Evolutionary conservation across 1,284 basidiomycete species (phyloP), one percentile per base, ranked within the genome.

Genomic region (Malassezia slooffiae): DNA sequence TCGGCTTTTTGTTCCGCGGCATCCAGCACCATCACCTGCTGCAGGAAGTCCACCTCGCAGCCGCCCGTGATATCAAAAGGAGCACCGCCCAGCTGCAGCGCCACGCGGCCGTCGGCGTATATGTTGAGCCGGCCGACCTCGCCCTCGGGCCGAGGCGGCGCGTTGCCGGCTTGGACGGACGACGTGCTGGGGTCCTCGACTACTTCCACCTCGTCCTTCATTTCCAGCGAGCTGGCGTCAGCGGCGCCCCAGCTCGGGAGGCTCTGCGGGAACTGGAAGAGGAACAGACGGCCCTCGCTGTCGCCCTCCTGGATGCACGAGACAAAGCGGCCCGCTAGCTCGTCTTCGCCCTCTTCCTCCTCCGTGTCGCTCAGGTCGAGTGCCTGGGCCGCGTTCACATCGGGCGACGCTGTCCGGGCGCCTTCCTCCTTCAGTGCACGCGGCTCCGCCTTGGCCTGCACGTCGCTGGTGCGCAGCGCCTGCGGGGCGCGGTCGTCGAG

Each of bases 401-500:
- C 47, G 22, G 27, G 16, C n/a, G 31, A 15, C 20, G 30, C 61
- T 21, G 71, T 43, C 16, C 34, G 20, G n/a, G 21, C 53, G 10
- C 73, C 77, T 31, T 58, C 62, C n/a, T 60, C 55, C 42, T 63
- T 69, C 26, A 3, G 21, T 47, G 50, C 52, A n/a, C n/a, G n/a
- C n/a, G n/a, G n/a, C 45, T 62, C 45, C 6, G 21, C 38, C 50
- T 59, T 62, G 37, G 31, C 43, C 19, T 61, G 58, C 38, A 67
- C 55, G 20, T 62, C 60, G 5, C 52, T 62, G 24, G 70, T 57
- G 31, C 76, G 75, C 45, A 90, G 65, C 46, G 77, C 80, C 56
- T 88, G 85, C 1, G 87, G 87, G 3, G 87, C 87, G 75, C 84
- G 84, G 76, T 82, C 88, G 65, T 87, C 84, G 75, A 91, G 79